A percentile compares a stretch with the other conserved stretches of the same genome.
Evolutionary conservation across 139 green algal genomes (phyloP).

Genomic region (Volvox reticuliferus): DNA sequence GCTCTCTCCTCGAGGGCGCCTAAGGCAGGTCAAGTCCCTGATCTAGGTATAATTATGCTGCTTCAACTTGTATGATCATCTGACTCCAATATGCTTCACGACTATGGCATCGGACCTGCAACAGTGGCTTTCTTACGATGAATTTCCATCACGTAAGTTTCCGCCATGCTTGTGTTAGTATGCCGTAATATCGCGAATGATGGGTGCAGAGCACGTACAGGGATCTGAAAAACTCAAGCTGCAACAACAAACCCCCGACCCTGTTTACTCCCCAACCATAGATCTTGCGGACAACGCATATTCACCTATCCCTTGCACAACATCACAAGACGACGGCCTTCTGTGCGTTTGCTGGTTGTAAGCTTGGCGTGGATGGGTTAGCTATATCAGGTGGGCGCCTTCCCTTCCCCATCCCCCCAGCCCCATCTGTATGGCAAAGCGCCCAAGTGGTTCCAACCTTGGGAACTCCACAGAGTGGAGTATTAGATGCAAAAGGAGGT

Average conservation of each 20-base stretch:
- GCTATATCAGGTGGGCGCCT: neutral
- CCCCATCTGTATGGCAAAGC: too few relatives aligned
- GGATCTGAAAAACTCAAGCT: too few relatives aligned
- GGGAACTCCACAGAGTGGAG: too few relatives aligned
- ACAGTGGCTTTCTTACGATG: slow-evolving; percentile 47
- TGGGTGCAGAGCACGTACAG: too few relatives aligned
- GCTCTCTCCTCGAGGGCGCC: too few relatives aligned
- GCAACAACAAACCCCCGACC: too few relatives aligned
- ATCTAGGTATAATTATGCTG: neutral
- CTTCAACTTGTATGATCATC: neutral
- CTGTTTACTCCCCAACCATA: neutral
- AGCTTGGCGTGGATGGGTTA: neutral
- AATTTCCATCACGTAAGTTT: slow-evolving; percentile 52
- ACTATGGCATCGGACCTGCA: neutral
- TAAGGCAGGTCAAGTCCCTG: too few relatives aligned
- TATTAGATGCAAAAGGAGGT: too few relatives aligned
- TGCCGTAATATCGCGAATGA: too few relatives aligned
- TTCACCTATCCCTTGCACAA: slow-evolving; percentile 42
- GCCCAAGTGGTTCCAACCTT: too few relatives aligned
- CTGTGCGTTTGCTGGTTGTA: slow-evolving; percentile 54
- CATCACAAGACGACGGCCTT: slow-evolving; percentile 54
- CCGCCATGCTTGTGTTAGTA: too few relatives aligned
- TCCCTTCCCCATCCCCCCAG: neutral
- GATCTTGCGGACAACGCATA: slow-evolving; percentile 41
- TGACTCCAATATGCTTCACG: neutral